These are phyloP conservation scores for Calocera cornea DNA, from an alignment of 768 basidiomycete genomes.

Conservation along the genomic window DNA sequence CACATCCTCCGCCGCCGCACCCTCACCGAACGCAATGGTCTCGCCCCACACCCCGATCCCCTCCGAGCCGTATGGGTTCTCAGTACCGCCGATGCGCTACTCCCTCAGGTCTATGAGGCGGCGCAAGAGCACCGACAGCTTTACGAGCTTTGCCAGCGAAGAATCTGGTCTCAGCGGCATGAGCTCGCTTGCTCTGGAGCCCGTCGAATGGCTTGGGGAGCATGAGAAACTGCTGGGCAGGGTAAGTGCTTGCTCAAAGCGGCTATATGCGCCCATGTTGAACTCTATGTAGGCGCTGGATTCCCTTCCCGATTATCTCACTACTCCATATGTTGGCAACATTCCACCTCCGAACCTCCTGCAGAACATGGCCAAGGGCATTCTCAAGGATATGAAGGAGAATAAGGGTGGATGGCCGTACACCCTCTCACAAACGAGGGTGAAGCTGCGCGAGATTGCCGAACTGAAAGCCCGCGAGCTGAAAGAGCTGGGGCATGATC, in stretches of 20 bases:
- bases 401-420: constrained; percentile 62
- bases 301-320: constrained; percentile 65
- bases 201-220: neutral
- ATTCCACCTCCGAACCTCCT: constrained; percentile 76
- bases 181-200: neutral
- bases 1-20: neutral
- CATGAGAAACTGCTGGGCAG: constrained; percentile 1
- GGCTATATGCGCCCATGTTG: neutral
- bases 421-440: constrained; percentile 65
- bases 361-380: constrained; percentile 71
- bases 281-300: constrained; percentile 52
- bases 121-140: neutral
- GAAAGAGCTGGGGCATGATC: neutral
- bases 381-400: constrained; percentile 53
- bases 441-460: constrained; percentile 70
- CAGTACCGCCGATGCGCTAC: neutral
- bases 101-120: neutral
- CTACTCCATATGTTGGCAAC: constrained; percentile 74
- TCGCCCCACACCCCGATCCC: neutral
- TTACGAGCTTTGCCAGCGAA: neutral
- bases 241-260: neutral
- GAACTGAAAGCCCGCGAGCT: constrained; percentile 1
- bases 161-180: constrained; percentile 1
- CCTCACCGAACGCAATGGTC: neutral
- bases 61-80: neutral